Evolutionary conservation across 192 early-diverging fungal species (phyloP).

Genomic region (Spizellomyces punctatus): DNA sequence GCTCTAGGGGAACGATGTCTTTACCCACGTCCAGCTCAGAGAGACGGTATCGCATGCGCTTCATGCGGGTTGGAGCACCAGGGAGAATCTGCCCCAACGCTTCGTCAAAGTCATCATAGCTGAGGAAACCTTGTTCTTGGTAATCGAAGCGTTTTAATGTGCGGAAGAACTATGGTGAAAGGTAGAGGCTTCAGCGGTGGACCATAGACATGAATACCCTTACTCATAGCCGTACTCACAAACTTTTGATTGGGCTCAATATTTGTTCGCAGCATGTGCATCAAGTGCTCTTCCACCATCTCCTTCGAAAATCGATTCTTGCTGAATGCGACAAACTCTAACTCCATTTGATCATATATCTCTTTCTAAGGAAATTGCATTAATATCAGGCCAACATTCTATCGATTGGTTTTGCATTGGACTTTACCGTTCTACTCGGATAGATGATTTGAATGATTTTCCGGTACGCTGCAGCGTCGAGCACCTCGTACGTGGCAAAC

Average conservation of each 20-base stretch:
- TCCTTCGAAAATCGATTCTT: constrained; percentile 49
- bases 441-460: constrained; percentile 44
- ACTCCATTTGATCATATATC: constrained; percentile 56
- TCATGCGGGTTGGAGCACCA: constrained; percentile 28
- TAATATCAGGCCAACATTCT: background rate
- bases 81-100: constrained; percentile 37
- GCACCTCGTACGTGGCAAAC: constrained; percentile 30
- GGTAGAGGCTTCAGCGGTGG: background rate
- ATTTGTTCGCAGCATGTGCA: constrained; percentile 46
- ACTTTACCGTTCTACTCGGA: constrained; percentile 44
- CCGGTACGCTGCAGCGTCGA: constrained; percentile 37
- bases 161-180: constrained; percentile 27
- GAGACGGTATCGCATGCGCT: constrained; percentile 37
- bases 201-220: background rate
- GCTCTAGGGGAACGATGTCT: constrained; percentile 32
- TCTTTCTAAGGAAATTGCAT: constrained; percentile 38
- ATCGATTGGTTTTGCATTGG: no score
- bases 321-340: constrained; percentile 51
- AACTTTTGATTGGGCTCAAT: constrained; percentile 54
- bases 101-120: constrained; percentile 51
- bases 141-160: constrained; percentile 40
- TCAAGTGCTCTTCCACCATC: constrained; percentile 47
- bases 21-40: constrained; percentile 30
- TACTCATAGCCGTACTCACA: constrained; percentile 26
- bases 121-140: constrained; percentile 34